phyloP scores from a whole-genome alignment of 345 rosid species.

The Salix koriyanagi region DNA sequence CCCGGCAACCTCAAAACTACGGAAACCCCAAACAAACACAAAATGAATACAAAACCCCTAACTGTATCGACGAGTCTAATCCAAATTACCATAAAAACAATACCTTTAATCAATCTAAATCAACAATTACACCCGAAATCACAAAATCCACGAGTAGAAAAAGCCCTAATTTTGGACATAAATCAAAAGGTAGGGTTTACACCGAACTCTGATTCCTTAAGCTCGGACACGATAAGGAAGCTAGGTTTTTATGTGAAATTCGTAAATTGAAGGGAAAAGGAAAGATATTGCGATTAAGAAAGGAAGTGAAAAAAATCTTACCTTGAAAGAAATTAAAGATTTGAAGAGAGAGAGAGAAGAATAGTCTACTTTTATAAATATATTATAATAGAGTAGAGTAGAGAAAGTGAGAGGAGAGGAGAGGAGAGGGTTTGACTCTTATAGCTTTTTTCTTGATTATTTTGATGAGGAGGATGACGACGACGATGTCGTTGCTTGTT shows the following conservation, averaged over 20 bases:
- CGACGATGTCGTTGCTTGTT: conserved; percentile 16
- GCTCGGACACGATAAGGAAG: conserved; percentile 8
- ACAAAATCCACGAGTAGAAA: conserved; percentile 17
- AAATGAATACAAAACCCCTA: neutral
- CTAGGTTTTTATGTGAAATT: conserved; percentile 55
- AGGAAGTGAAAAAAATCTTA: neutral
- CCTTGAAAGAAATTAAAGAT: conserved; percentile 32
- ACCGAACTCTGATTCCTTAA: neutral
- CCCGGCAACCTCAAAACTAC: conserved; percentile 3
- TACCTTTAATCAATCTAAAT: conserved; percentile 4
- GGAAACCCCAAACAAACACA: conserved; percentile 14
- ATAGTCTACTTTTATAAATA: neutral
- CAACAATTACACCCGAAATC: neutral
- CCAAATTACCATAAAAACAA: conserved; percentile 5
- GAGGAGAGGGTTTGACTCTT: conserved; percentile 28
- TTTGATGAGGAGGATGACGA: conserved; percentile 25
- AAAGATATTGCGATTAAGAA: neutral
- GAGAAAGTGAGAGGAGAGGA: conserved; percentile 11
- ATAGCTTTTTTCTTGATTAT: conserved; percentile 41
- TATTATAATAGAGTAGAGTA: neutral
- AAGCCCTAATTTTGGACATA: conserved; percentile 2
- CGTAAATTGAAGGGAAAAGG: conserved; percentile 20
- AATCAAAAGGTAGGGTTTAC: conserved; percentile 47
- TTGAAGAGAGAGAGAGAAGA: conserved; percentile 13
- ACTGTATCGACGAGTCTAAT: conserved; percentile 11